Conservation (phyloP, 192 early-diverging fungal species). For the Gryganskiella cystojenkinii region DNA sequence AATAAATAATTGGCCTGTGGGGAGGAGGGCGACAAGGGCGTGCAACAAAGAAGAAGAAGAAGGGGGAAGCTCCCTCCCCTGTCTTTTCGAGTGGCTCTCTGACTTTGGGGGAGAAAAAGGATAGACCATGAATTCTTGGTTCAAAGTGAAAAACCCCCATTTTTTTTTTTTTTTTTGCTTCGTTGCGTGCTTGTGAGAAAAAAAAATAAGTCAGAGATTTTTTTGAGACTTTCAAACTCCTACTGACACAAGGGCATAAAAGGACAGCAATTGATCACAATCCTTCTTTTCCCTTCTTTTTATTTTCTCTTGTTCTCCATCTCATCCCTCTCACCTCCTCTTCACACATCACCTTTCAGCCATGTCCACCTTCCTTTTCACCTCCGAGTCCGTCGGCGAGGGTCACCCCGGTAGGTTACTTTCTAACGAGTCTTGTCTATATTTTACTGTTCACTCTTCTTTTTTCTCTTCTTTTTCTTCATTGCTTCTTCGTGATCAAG, state of each 20-base stretch:
- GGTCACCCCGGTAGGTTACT: constrained; percentile 93
- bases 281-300: constrained; percentile 3
- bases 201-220: neutral
- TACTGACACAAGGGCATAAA: no score
- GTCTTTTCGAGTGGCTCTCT: no score
- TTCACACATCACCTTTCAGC: constrained; percentile 1
- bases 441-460: neutral
- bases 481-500: neutral
- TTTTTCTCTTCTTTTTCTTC: neutral
- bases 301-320: constrained; percentile 11
- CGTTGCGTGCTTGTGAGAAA: no score
- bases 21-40: neutral
- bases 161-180: neutral
- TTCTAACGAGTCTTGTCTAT: no score
- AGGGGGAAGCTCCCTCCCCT: no score
- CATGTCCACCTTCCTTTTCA: constrained; percentile 93
- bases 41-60: no score
- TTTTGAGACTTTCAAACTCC: constrained; percentile 1
- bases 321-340: constrained; percentile 7
- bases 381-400: constrained; percentile 99
- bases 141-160: neutral
- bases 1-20: neutral
- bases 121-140: no score
- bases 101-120: no score
- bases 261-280: neutral